phyloP scores from a whole-genome alignment of 1,284 basidiomycete species.

The Trametes pubescens region DNA sequence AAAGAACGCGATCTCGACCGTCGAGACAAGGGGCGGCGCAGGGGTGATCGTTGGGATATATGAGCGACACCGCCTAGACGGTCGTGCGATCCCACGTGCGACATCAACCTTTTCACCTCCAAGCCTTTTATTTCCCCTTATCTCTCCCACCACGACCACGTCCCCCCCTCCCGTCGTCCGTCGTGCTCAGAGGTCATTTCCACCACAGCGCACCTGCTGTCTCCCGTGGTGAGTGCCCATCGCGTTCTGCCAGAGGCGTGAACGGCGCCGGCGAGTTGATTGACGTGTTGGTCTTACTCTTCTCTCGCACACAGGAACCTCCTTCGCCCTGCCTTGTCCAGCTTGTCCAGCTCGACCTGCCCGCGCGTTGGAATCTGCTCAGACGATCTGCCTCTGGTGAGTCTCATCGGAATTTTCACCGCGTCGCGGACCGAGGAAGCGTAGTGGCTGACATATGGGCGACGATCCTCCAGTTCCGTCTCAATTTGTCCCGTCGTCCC shows the following conservation, averaged over 20 bases:
- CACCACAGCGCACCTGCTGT: conserved; percentile 26
- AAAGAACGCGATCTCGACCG: conserved; percentile 8
- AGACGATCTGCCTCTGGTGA: conserved; percentile 21
- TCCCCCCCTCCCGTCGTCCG: conserved; percentile 18
- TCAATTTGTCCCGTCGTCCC: conserved; percentile 13
- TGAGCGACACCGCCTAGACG: conserved; percentile 16
- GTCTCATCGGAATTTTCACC: neutral
- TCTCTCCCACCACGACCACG: conserved; percentile 22
- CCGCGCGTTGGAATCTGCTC: conserved; percentile 21
- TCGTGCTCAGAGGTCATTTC: conserved; percentile 28
- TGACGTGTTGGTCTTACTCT: conserved; percentile 14
- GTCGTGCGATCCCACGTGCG: conserved; percentile 27
- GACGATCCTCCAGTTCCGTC: conserved; percentile 22
- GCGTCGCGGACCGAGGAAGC: conserved; percentile 4
- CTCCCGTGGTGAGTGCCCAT: conserved; percentile 18
- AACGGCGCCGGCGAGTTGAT: neutral
- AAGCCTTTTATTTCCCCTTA: conserved; percentile 25
- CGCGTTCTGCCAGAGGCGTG: neutral
- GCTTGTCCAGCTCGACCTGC: conserved; percentile 10
- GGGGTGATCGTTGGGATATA: conserved; percentile 15
- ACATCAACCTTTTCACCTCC: conserved; percentile 20
- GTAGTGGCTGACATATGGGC: conserved; percentile 19
- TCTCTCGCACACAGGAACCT: conserved; percentile 19
- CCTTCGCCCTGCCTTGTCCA: conserved; percentile 18
- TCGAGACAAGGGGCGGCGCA: neutral